phyloP scores from a whole-genome alignment of 805 yeast genomes.

The Debaryomyces prosopidis region DNA sequence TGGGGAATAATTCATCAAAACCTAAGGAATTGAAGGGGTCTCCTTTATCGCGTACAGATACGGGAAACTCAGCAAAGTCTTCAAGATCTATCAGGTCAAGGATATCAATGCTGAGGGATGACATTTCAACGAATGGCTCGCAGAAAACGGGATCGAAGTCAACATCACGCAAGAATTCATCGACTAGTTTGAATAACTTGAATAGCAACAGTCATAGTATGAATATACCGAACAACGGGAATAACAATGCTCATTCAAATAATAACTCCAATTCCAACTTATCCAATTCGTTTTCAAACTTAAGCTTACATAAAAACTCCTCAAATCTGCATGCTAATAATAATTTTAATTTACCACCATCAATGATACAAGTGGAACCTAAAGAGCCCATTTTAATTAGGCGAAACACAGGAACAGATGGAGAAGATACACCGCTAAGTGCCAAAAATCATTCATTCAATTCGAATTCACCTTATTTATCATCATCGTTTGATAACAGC shows the following conservation, averaged over 20 bases:
- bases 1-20: conserved; percentile 58
- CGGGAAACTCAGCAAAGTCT: conserved; percentile 50
- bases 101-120: conserved; percentile 21
- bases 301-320: conserved; percentile 4
- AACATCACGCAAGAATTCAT: conserved; percentile 31
- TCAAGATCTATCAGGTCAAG: conserved; percentile 47
- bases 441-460: conserved; percentile 14
- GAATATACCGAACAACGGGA: conserved; percentile 12
- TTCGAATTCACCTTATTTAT: conserved; percentile 10
- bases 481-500: conserved; percentile 2
- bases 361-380: conserved; percentile 71
- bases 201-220: conserved; percentile 6
- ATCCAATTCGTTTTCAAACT: conserved; percentile 9
- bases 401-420: conserved; percentile 41
- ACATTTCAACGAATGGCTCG: conserved; percentile 22
- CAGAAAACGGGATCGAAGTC: conserved; percentile 22
- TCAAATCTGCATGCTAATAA: conserved; percentile 3
- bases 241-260: neutral
- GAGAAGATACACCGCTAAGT: conserved; percentile 20
- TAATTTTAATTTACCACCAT: conserved; percentile 52
- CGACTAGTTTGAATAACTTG: conserved; percentile 16
- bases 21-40: conserved; percentile 27
- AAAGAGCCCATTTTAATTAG: conserved; percentile 70
- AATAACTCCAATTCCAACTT: conserved; percentile 8
- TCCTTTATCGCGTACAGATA: conserved; percentile 57